Percentiles rank a stretch among this genome's conserved stretches.
phyloP scores from a whole-genome alignment of 2,329 filamentous ascomycete species.

The Calonectria honghensis region DNA sequence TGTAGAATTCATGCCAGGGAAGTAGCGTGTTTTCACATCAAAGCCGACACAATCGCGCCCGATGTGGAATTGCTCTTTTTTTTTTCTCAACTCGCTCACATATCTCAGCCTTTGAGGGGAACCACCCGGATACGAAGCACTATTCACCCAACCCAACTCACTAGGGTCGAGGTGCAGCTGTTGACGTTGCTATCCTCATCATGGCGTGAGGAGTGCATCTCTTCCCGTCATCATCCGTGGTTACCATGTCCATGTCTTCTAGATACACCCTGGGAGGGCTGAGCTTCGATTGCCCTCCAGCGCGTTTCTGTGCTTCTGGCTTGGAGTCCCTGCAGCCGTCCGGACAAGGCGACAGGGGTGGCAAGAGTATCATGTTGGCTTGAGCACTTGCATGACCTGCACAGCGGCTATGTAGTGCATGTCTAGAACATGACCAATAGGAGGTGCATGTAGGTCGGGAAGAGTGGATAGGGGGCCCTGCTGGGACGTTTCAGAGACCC shows the following conservation, averaged over 20 bases:
- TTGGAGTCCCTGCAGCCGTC: slow-evolving; percentile 57
- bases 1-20: slow-evolving; percentile 18
- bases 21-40: neutral
- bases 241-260: slow-evolving; percentile 49
- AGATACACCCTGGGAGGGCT: slow-evolving; percentile 50
- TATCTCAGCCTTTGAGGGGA: slow-evolving; percentile 40
- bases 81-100: slow-evolving; percentile 25
- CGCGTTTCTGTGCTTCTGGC: slow-evolving; percentile 33
- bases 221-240: slow-evolving; percentile 50
- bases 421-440: slow-evolving; percentile 61
- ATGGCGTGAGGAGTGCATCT: slow-evolving; percentile 50
- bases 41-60: slow-evolving; percentile 26
- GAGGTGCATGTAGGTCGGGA: slow-evolving; percentile 49
- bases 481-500: slow-evolving; percentile 57
- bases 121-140: slow-evolving; percentile 43
- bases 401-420: slow-evolving; percentile 64
- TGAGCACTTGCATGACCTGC: slow-evolving; percentile 65
- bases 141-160: slow-evolving; percentile 32
- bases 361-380: slow-evolving; percentile 56
- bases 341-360: slow-evolving; percentile 51
- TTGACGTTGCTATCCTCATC: slow-evolving; percentile 33
- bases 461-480: slow-evolving; percentile 54
- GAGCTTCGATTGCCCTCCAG: slow-evolving; percentile 49
- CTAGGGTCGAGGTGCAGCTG: slow-evolving; percentile 36
- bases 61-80: slow-evolving; percentile 30